Base-by-base conservation (phyloP, 2,329 filamentous ascomycete species). In the Calonectria fujianensis region DNA sequence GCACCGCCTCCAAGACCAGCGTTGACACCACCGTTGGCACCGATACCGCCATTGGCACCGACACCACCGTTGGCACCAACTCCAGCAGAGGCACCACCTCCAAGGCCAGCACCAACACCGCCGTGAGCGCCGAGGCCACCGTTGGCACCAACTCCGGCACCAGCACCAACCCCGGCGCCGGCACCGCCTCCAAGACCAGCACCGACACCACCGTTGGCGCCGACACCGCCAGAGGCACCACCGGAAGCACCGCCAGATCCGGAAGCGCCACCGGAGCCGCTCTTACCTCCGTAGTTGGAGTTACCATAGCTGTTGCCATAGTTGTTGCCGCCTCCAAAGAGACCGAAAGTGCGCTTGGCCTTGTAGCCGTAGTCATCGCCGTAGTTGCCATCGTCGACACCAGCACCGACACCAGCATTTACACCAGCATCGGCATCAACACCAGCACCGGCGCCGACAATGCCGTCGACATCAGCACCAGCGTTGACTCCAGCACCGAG, bases 291-390 rank as follows among this genome's bases (percentile, higher is more conserved):
- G 57, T 61, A 61, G 35, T 6, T n/a, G 4, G 57, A 35, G 35
- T 41, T 39, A 16, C 54, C 54, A 13, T 61, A 39, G 54, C 54
- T 39, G 5, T 2, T 2, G 32, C 32, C 32, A 11, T 35, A 35
- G 32, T 35, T 35, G 32, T 10, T 35, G 32, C 32, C 32, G 9
- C 57, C 37, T 13, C 57, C 35, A 5, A 63, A 39, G 57, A 63
- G n/a, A 8, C 57, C 57, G 35, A 63, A 63, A 5, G 57, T 63
- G 24, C 57, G 57, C 57, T 63, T 63, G 24, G 32, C 16, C 52
- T 63, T 63, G 57, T 63, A 63, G 24, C 57, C 57, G n/a, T 63
- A 27, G 57, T 27, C 35, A 20, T 24, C 13, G n/a, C 24, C 35
- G 37, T 39, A 37, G 10, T 32, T 39, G n/a, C 27, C 24, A 24